Base-by-base conservation (phyloP, 164 flowering plant species). In the Chimonanthus salicifolius region DNA sequence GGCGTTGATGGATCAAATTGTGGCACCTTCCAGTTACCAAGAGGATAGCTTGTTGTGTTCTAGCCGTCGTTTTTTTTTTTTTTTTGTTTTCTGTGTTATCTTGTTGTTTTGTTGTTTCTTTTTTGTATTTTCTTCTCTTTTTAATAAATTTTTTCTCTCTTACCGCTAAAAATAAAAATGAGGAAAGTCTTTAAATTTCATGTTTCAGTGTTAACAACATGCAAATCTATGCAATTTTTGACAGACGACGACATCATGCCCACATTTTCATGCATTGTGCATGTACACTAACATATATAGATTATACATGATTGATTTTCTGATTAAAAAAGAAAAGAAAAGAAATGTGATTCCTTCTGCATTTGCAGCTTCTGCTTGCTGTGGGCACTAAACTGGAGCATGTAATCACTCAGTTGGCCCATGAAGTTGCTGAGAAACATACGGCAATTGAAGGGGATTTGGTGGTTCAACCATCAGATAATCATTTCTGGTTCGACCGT, bases 311-410 rank as follows among this genome's bases (percentile, higher is more conserved):
- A 8, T 50, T 50, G 58, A 6, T 33, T 33, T 33, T 33, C 33
- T 33, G 58, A 4, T 50, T 4, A 4, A 7, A 50, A 50, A 50
- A 13, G 4, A 50, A 6, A 8, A 7, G 58, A 50, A 50, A 8
- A 7, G 58, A 50, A 8, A 8, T 50, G 7, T 50, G 7, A 5
- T 6, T 8, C 7, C 3, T 50, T 13, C 5, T 50, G 45, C 7
- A 49, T 64, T 49, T 60, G 49, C 62, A 71, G 73, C 73, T 71
- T 71, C 49, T 71, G 43, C 48, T 71, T 18, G 73, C 64, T 44
- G 49, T 71, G n/a, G 66, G 73, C 45, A 71, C 73, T 4, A 71
- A 71, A 33, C 33, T 71, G 0, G 73, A 58, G 44, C 66, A 71
- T 9, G 11, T 71, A 18, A 71, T 71, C 33, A 13, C 66, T 71